A percentile compares a stretch with the other conserved stretches of the same genome.
phyloP scores from a whole-genome alignment of 441 rosid genomes.

The Brassica balearica region DNA sequence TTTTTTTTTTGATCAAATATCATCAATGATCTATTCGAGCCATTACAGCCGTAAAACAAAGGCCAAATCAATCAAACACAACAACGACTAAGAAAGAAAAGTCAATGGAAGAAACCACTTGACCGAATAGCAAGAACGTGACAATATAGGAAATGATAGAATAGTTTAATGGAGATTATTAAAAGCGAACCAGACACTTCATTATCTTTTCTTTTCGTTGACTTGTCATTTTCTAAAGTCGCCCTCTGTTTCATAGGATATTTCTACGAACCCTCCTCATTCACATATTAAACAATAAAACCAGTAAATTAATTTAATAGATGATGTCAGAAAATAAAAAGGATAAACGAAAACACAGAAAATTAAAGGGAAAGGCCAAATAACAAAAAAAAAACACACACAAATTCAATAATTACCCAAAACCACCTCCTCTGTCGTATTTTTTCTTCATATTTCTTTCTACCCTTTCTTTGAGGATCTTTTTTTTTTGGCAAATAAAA shows the following conservation, averaged over 20 bases:
- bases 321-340: no score
- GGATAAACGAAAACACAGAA: neutral
- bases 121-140: slow-evolving; percentile 36
- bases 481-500: no score
- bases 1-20: neutral
- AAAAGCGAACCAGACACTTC: slow-evolving; percentile 35
- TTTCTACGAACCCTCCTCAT: slow-evolving; percentile 31
- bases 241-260: slow-evolving; percentile 8
- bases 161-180: slow-evolving; percentile 11
- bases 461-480: no score
- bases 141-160: neutral
- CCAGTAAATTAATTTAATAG: neutral
- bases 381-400: no score
- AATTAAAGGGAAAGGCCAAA: no score
- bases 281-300: slow-evolving; percentile 1
- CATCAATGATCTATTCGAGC: neutral
- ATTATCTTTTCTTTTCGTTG: slow-evolving; percentile 30
- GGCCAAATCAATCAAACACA: neutral
- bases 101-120: slow-evolving; percentile 42
- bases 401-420: no score
- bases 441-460: no score
- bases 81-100: slow-evolving; percentile 1
- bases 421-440: no score
- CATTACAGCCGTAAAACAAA: slow-evolving; percentile 6
- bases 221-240: slow-evolving; percentile 33